These are phyloP conservation scores for Fusarium sp. DNA, from an alignment of 2,329 filamentous ascomycete species.

Conservation along the genomic window DNA sequence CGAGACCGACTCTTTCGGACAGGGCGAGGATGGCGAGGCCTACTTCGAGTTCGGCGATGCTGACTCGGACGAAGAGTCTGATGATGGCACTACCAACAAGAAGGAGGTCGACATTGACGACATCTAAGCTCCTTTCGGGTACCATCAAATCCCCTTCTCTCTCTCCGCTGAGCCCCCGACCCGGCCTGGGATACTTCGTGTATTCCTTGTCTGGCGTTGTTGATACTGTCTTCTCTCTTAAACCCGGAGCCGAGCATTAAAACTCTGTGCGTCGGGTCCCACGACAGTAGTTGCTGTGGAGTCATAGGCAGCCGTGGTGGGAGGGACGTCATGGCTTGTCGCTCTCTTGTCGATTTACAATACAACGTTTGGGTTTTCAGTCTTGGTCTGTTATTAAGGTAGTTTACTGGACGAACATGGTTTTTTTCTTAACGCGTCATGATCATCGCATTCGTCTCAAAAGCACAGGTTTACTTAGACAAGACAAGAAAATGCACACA, in stretches of 20 bases:
- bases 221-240: conserved; percentile 75
- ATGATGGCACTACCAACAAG: conserved; percentile 66
- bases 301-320: conserved; percentile 61
- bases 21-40: conserved; percentile 92
- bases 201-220: conserved; percentile 32
- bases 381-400: conserved; percentile 36
- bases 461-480: conserved; percentile 42
- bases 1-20: conserved; percentile 95
- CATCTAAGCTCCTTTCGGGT: conserved; percentile 69
- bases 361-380: conserved; percentile 30
- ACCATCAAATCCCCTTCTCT: conserved; percentile 18
- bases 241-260: conserved; percentile 48
- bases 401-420: conserved; percentile 42
- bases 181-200: conserved; percentile 1
- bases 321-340: conserved; percentile 69
- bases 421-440: conserved; percentile 37
- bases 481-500: conserved; percentile 42
- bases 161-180: conserved; percentile 42
- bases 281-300: conserved; percentile 61
- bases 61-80: conserved; percentile 67
- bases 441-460: conserved; percentile 40
- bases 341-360: conserved; percentile 36
- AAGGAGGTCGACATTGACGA: conserved; percentile 96
- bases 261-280: conserved; percentile 46
- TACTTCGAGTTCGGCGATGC: conserved; percentile 99